Conservation (phyloP, 345 rosid genomes). For the Eutrema heterophyllum region DNA sequence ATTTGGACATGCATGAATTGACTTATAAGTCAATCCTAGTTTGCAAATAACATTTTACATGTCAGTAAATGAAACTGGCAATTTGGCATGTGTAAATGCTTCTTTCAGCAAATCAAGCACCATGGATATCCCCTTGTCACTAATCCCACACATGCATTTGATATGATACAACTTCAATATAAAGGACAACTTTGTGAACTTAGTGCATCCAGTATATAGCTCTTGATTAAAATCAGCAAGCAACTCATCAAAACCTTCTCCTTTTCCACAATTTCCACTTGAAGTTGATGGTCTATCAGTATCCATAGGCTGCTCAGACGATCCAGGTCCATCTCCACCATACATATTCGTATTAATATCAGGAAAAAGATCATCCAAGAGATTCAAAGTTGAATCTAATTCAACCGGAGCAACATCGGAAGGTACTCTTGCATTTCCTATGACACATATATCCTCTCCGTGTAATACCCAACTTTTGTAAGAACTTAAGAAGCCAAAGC, state of each 20-base stretch:
- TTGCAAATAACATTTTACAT: not conserved
- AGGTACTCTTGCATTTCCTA: not conserved
- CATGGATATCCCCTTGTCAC: not conserved
- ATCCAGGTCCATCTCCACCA: too few relatives aligned
- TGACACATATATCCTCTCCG: not conserved
- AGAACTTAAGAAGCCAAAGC: not conserved
- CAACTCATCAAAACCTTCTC: too few relatives aligned
- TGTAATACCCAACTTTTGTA: not conserved
- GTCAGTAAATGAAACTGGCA: not conserved
- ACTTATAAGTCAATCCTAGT: not conserved
- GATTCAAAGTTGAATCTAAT: not conserved
- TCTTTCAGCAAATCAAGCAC: constrained; percentile 1
- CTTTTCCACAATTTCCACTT: too few relatives aligned
- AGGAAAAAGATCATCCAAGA: not conserved
- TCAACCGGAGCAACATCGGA: not conserved
- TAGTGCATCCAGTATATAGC: not conserved
- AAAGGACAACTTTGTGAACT: not conserved
- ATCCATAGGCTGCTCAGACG: too few relatives aligned
- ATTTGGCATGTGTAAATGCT: not conserved
- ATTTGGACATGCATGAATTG: not conserved
- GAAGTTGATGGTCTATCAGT: too few relatives aligned
- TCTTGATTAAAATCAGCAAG: too few relatives aligned
- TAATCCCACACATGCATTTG: not conserved
- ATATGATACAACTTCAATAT: not conserved
- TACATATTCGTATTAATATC: too few relatives aligned